Base-by-base conservation (phyloP, 2,329 filamentous ascomycete genomes). In the Fusarium sp. region DNA sequence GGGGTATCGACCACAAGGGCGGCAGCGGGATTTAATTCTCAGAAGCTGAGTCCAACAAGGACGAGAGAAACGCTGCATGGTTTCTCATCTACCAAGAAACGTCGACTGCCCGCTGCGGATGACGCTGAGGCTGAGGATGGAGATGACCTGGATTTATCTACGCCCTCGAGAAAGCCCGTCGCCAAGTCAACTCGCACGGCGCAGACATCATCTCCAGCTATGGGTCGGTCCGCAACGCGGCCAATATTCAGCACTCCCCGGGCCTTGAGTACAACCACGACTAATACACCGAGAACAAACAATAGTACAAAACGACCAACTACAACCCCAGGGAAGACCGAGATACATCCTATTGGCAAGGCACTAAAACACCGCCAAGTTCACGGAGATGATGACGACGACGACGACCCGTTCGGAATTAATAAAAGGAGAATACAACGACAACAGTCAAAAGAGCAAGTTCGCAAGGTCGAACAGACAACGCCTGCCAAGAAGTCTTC, bases 381-480 rank as follows among this genome's bases (percentile, higher is more conserved):
- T 7, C 59, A 68, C 7, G 64, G 23, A 23, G 23, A 68, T n/a
- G 23, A 68, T n/a, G 66, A 71, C n/a, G 74, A 80, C 13, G 71
- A 78, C 0, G 76, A 81, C 31, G 77, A 81, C 60, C 79, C 75
- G 1, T 82, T 82, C 62, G 80, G 80, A 4, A 65, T 82, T 15
- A 71, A 74, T 27, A 75, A 74, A 53, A 72, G 79, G 47, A 76
- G 74, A 48, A 64, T 76, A 41, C 70, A 72, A 27, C 74, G 80
- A 15, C 71, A 76, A 48, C 75, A 77, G 54, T 78, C 79, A 6
- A 74, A 74, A 28, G 77, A 78, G 9, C 69, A 79, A 39, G 54
- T 75, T 4, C 74, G 71, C 51, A 77, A 60, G 18, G 34, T 59
- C 2, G 62, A 65, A 57, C 66, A 69, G 5, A 64, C 40, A 30